Evolutionary conservation across 345 rosid species (phyloP).

Genomic region (Fremontodendron californicum): DNA sequence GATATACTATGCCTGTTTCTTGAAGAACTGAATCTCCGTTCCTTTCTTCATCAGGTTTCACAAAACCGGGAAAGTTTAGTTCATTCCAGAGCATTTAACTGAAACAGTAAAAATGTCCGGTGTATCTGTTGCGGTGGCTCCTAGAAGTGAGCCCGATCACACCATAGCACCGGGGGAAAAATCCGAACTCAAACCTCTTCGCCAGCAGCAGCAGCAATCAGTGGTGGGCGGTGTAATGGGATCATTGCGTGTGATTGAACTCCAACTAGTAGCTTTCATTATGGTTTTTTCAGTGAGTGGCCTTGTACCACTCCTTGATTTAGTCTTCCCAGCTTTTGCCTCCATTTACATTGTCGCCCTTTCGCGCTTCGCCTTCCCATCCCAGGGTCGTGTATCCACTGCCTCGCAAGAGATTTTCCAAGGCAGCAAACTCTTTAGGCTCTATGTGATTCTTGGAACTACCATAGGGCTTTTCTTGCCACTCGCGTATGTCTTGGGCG

Average conservation of each 20-base stretch:
- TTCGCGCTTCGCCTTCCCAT: slow-evolving; percentile 71
- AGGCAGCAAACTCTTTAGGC: slow-evolving; percentile 57
- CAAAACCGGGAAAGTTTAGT: neutral
- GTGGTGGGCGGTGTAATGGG: slow-evolving; percentile 57
- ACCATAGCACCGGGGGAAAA: slow-evolving; percentile 17
- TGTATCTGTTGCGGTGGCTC: slow-evolving; percentile 55
- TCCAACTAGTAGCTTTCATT: slow-evolving; percentile 86
- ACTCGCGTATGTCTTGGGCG: slow-evolving; percentile 77
- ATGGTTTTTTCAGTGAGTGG: slow-evolving; percentile 86
- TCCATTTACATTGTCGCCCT: slow-evolving; percentile 53
- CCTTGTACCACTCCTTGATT: slow-evolving; percentile 77
- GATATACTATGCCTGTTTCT: neutral
- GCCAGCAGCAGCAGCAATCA: slow-evolving; percentile 16
- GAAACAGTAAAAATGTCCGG: slow-evolving; percentile 55
- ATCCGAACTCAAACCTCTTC: slow-evolving; percentile 24
- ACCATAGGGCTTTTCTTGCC: slow-evolving; percentile 77
- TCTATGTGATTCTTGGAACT: slow-evolving; percentile 65
- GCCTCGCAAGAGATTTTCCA: slow-evolving; percentile 48
- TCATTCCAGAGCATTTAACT: neutral
- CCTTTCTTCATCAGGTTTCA: neutral
- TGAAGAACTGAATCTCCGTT: neutral
- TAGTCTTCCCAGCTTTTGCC: slow-evolving; percentile 70
- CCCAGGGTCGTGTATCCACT: slow-evolving; percentile 27
- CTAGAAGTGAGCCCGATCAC: slow-evolving; percentile 35
- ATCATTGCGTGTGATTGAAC: slow-evolving; percentile 73